Percentiles rank a stretch among this genome's conserved stretches.
Conservation (phyloP, 345 rosid genomes). For the Laguncularia racemosa region DNA sequence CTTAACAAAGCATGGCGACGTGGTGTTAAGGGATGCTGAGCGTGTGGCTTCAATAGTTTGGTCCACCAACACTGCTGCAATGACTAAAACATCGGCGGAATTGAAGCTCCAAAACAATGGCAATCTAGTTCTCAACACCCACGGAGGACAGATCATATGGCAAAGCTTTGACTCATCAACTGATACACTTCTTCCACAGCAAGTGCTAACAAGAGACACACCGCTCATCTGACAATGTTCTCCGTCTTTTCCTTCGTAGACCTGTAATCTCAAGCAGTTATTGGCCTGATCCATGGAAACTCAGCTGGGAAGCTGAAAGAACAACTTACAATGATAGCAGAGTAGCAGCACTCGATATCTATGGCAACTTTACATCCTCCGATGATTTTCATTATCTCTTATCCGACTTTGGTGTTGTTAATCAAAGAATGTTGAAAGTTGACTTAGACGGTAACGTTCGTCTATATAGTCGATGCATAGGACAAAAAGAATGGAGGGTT, state of each 20-base stretch:
- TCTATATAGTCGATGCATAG: slow-evolving; percentile 10
- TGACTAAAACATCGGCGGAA: not conserved
- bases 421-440: slow-evolving; percentile 18
- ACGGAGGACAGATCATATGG: slow-evolving; percentile 7
- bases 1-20: not conserved
- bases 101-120: slow-evolving; percentile 22
- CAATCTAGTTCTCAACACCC: slow-evolving; percentile 17
- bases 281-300: slow-evolving; percentile 18
- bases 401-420: slow-evolving; percentile 12
- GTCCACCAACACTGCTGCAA: slow-evolving; percentile 10
- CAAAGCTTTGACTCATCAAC: slow-evolving; percentile 34
- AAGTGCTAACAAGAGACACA: slow-evolving; percentile 8
- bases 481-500: slow-evolving; percentile 10
- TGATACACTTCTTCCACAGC: no score
- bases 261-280: slow-evolving; percentile 17
- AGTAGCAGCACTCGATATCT: slow-evolving; percentile 12
- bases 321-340: no score
- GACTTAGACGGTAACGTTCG: slow-evolving; percentile 31
- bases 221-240: slow-evolving; percentile 20
- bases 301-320: no score
- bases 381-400: slow-evolving; percentile 10
- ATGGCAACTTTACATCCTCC: slow-evolving; percentile 17
- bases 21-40: slow-evolving; percentile 17
- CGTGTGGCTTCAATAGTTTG: slow-evolving; percentile 13
- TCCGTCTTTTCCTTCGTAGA: slow-evolving; percentile 12